Conservation (phyloP, 768 basidiomycete species). For the Hortiboletus campestris region DNA sequence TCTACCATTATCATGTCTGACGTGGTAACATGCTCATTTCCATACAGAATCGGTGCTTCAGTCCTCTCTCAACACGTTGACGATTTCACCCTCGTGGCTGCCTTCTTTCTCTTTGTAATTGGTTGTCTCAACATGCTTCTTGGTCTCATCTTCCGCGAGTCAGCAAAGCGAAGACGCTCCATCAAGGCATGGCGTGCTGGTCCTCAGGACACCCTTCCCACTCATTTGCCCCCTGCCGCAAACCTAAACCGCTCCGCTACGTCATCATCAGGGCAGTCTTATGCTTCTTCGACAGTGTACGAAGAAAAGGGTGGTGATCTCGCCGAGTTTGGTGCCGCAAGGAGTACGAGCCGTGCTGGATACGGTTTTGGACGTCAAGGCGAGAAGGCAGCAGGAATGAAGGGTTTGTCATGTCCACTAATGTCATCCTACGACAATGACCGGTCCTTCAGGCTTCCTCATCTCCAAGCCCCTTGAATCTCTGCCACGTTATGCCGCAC, state of each 20-base stretch:
- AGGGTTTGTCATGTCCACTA: conserved; percentile 37
- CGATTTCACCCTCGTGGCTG: conserved; percentile 85
- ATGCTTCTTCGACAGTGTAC: conserved; percentile 27
- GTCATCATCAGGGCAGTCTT: conserved; percentile 23
- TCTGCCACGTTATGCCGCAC: conserved; percentile 55
- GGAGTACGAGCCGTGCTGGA: conserved; percentile 42
- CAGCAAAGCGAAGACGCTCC: conserved; percentile 59
- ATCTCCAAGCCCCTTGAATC: conserved; percentile 62
- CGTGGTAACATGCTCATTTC: conserved; percentile 7
- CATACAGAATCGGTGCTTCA: conserved; percentile 59
- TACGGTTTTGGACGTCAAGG: conserved; percentile 81
- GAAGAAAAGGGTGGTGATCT: conserved; percentile 28
- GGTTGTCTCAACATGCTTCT: conserved; percentile 87
- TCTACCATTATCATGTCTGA: conserved; percentile 13
- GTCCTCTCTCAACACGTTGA: conserved; percentile 79
- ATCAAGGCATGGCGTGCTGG: conserved; percentile 63
- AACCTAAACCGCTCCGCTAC: conserved; percentile 26
- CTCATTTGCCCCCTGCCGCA: conserved; percentile 32
- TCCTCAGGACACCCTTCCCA: conserved; percentile 49
- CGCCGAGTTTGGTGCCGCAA: conserved; percentile 21
- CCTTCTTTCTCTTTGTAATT: conserved; percentile 88
- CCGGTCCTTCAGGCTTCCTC: conserved; percentile 41
- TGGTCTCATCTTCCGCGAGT: conserved; percentile 69
- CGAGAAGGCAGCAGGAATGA: conserved; percentile 66
- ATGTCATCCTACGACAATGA: conserved; percentile 5